Percentiles rank a stretch among this genome's conserved stretches.
These are phyloP conservation scores for Erythrophleum ivorense DNA, from an alignment of 331 rosid genomes.

Conservation along the genomic window DNA sequence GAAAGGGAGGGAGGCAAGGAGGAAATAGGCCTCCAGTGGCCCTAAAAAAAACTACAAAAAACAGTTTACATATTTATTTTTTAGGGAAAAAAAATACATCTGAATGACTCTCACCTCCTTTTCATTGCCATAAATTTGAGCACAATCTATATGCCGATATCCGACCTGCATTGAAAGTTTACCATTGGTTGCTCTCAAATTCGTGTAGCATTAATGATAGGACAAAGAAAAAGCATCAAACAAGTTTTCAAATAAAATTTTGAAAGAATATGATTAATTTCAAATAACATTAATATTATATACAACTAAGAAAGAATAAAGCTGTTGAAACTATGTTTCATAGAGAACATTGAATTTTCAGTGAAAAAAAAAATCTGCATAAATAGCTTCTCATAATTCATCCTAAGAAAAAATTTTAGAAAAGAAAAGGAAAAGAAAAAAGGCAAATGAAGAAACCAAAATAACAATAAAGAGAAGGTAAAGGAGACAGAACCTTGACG, in stretches of 20 bases:
- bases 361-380: neutral
- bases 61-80: neutral
- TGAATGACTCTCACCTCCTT: constrained; percentile 55
- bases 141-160: constrained; percentile 75
- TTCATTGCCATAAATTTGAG: constrained; percentile 64
- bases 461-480: neutral
- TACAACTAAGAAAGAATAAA: neutral
- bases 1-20: neutral
- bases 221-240: neutral
- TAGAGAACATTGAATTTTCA: no score
- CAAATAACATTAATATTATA: neutral
- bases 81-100: neutral
- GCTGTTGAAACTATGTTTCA: neutral
- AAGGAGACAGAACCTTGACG: constrained; percentile 42
- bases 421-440: neutral
- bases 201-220: neutral
- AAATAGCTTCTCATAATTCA: neutral
- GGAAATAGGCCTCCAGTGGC: neutral
- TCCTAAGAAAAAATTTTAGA: neutral
- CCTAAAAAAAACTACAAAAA: neutral
- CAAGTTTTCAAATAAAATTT: neutral
- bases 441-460: neutral
- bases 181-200: neutral
- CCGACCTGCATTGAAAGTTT: constrained; percentile 56
- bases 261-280: neutral